Conservation (phyloP, 2,329 filamentous ascomycete genomes). For the Monosporascus cannonballus region DNA sequence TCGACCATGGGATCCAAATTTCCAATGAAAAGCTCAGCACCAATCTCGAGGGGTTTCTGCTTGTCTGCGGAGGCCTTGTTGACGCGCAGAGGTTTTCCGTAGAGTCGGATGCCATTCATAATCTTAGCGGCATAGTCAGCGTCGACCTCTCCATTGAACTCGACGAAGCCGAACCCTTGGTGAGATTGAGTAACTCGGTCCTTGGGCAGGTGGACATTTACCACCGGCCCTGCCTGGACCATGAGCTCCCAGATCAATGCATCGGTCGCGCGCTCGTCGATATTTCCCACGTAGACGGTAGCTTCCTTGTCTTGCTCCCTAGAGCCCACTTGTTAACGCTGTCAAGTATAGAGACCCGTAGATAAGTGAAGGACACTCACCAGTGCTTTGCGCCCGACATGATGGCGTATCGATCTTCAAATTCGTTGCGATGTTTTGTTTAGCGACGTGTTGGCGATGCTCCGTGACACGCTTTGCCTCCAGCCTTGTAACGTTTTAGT, state of each 20-base stretch:
- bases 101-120: constrained; percentile 92
- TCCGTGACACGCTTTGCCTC: neutral
- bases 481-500: neutral
- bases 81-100: constrained; percentile 89
- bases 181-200: constrained; percentile 95
- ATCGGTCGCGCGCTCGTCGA: constrained; percentile 92
- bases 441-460: no score
- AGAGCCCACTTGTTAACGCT: constrained; percentile 3
- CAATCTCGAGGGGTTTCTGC: constrained; percentile 87
- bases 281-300: constrained; percentile 96
- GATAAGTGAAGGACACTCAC: constrained; percentile 10
- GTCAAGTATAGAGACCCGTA: neutral
- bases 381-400: constrained; percentile 37
- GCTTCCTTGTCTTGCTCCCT: constrained; percentile 98
- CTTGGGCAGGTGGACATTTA: constrained; percentile 97
- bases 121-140: constrained; percentile 95
- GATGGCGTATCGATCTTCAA: constrained; percentile 8
- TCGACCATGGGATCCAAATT: constrained; percentile 93
- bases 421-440: neutral
- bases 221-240: constrained; percentile 94
- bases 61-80: constrained; percentile 93
- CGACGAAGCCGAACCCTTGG: constrained; percentile 98
- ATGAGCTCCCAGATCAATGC: constrained; percentile 94
- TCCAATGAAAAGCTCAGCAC: constrained; percentile 93
- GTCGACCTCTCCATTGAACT: constrained; percentile 92